These are phyloP conservation scores for Scheffersomyces lignosus DNA, from an alignment of 805 yeast species.

Conservation along the genomic window DNA sequence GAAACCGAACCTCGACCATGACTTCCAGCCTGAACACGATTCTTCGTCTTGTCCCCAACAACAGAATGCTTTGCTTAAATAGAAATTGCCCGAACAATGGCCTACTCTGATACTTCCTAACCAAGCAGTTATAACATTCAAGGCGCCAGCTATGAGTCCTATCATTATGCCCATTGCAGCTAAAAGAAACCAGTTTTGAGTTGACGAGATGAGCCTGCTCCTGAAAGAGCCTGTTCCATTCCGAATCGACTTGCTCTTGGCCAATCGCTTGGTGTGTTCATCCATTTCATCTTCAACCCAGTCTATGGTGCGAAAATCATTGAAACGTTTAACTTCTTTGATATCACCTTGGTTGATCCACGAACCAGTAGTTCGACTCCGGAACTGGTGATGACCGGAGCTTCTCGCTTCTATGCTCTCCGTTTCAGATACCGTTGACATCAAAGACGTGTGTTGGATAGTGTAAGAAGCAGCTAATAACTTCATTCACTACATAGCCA, in stretches of 20 bases:
- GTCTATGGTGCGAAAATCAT: constrained; percentile 65
- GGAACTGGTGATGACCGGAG: constrained; percentile 7
- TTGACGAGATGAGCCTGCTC: constrained; percentile 31
- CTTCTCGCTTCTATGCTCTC: neutral
- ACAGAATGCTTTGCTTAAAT: constrained; percentile 75
- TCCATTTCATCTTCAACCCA: constrained; percentile 64
- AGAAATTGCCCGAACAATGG: constrained; percentile 67
- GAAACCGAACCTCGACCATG: constrained; percentile 52
- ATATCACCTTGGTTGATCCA: constrained; percentile 40
- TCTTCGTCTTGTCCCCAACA: constrained; percentile 64
- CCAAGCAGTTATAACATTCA: constrained; percentile 84
- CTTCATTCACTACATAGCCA: no score
- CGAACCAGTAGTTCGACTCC: constrained; percentile 32
- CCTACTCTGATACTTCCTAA: constrained; percentile 80
- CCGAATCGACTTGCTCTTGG: constrained; percentile 15
- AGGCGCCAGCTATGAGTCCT: constrained; percentile 79
- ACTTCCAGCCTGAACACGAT: constrained; percentile 65
- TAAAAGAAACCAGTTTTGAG: constrained; percentile 71
- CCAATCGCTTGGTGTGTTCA: constrained; percentile 40
- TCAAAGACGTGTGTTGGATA: no score
- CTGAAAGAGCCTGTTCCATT: constrained; percentile 14
- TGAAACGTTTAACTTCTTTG: constrained; percentile 49
- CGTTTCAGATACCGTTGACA: no score
- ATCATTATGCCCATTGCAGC: constrained; percentile 73
- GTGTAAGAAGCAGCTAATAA: no score